These are phyloP conservation scores for Mycena kentingensis DNA, from an alignment of 768 basidiomycete species.

Conservation along the genomic window DNA sequence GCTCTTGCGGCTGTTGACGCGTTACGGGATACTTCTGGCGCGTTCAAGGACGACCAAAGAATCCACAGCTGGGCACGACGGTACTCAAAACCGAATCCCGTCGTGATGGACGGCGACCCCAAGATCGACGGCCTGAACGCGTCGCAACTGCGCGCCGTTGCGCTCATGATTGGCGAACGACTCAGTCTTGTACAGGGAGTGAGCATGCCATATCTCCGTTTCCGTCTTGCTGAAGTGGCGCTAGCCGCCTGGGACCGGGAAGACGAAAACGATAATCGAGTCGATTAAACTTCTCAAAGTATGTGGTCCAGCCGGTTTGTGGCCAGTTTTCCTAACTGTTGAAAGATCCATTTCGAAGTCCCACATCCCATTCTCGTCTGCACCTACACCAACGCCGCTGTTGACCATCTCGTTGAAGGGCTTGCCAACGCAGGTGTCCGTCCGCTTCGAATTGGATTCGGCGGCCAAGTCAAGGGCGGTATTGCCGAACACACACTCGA, in stretches of 20 bases:
- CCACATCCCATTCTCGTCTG: slow-evolving; percentile 86
- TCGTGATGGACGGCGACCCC: slow-evolving; percentile 80
- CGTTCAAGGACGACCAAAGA: slow-evolving; percentile 70
- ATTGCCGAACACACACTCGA: slow-evolving; percentile 64
- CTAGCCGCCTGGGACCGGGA: slow-evolving; percentile 90
- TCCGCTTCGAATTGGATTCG: slow-evolving; percentile 75
- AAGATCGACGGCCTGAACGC: slow-evolving; percentile 61
- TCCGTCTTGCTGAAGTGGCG: slow-evolving; percentile 4
- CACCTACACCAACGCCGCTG: slow-evolving; percentile 46
- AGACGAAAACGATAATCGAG: slow-evolving; percentile 91
- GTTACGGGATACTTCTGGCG: slow-evolving; percentile 41
- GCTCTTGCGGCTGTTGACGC: slow-evolving; percentile 30
- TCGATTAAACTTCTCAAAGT: slow-evolving; percentile 80
- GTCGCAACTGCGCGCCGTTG: slow-evolving; percentile 81
- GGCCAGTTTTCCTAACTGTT: neutral
- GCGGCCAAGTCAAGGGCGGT: slow-evolving; percentile 57
- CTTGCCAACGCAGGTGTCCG: neutral
- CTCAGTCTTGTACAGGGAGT: slow-evolving; percentile 88
- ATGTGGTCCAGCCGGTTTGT: slow-evolving; percentile 1
- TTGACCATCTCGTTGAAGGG: neutral
- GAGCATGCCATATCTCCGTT: slow-evolving; percentile 30
- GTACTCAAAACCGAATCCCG: slow-evolving; percentile 58
- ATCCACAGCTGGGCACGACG: slow-evolving; percentile 83
- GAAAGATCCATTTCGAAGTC: slow-evolving; percentile 74
- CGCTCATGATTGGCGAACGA: slow-evolving; percentile 80